Evolutionary conservation across 441 rosid species (phyloP).

Genomic region (Geranium incanum): DNA sequence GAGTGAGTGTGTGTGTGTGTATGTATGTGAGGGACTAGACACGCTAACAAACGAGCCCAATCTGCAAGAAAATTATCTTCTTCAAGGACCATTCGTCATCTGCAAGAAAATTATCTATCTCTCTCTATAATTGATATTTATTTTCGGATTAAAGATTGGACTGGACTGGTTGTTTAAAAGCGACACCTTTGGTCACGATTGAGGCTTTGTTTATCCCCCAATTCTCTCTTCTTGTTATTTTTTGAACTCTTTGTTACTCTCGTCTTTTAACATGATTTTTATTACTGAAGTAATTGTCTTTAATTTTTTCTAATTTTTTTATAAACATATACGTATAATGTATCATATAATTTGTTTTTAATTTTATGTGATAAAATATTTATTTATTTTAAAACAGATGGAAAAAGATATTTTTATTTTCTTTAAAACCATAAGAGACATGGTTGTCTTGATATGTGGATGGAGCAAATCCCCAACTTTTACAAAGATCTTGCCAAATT

Average conservation of each 20-base stretch:
- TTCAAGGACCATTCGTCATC: constrained; percentile 7
- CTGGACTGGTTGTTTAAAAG: not conserved
- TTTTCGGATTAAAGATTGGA: not conserved
- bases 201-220: constrained; percentile 2
- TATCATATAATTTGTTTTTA: no score
- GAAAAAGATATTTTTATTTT: no score
- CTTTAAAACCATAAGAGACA: no score
- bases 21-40: not conserved
- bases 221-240: not conserved
- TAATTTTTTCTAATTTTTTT: no score
- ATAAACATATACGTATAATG: no score
- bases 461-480: no score
- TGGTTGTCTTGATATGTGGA: no score
- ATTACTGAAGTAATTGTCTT: no score
- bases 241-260: not conserved
- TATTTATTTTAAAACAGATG: no score
- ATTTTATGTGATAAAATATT: no score
- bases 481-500: no score
- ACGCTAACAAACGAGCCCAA: not conserved
- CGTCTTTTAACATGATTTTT: no score
- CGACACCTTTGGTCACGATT: constrained; percentile 8
- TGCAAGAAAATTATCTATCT: not conserved
- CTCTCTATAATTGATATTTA: not conserved
- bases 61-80: not conserved
- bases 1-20: not conserved